A percentile compares a stretch with the other conserved stretches of the same genome.
These are phyloP conservation scores for Dryas drummondii DNA, from an alignment of 306 rosid species.

Conservation along the genomic window DNA sequence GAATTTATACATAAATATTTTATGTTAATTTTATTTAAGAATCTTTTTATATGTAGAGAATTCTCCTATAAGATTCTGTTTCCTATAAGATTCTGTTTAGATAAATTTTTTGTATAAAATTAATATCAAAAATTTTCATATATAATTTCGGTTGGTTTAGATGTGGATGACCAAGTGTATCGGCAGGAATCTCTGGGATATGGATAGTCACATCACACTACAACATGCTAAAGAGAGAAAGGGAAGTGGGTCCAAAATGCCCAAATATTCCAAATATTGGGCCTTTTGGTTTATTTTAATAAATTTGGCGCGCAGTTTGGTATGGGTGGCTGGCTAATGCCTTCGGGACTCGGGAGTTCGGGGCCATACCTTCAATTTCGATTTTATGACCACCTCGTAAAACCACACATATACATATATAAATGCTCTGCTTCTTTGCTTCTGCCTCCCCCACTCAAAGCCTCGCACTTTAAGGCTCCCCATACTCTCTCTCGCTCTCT, in stretches of 20 bases:
- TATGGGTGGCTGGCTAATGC: neutral
- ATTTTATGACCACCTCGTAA: neutral
- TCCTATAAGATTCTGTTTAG: no score
- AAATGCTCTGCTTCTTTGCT: conserved; percentile 15
- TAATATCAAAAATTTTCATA: no score
- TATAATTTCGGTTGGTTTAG: no score
- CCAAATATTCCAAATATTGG: neutral
- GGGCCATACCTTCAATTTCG: neutral
- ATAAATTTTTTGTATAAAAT: no score
- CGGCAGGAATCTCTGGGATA: no score
- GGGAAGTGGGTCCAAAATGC: neutral
- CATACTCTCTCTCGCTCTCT: neutral
- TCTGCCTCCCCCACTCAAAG: neutral
- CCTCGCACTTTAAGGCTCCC: conserved; percentile 7
- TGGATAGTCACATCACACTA: no score
- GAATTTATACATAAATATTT: no score
- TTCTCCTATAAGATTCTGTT: no score
- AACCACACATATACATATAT: neutral
- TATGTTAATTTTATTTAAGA: no score
- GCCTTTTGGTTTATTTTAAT: neutral
- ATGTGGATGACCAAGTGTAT: no score
- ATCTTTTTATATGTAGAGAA: no score
- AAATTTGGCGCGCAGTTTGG: conserved; percentile 17
- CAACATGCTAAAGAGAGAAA: no score
- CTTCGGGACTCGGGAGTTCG: neutral